Conservation (phyloP, 495 filamentous ascomycete genomes). For the Annulohypoxylon nitens region DNA sequence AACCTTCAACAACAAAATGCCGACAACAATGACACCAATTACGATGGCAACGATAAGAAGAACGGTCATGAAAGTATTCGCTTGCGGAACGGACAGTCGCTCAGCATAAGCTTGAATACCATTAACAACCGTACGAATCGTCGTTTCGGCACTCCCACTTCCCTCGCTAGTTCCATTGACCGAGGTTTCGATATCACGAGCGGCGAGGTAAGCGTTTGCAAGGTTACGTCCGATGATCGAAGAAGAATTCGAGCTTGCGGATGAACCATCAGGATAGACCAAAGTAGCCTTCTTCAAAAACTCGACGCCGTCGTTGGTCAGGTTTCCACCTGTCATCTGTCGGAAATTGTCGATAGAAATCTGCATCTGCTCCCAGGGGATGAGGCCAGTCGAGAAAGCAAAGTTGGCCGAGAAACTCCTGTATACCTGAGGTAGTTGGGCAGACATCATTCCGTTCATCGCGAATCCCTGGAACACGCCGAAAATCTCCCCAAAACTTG, state of each 20-base stretch:
- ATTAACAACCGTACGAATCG: conserved; percentile 62
- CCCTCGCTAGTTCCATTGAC: conserved; percentile 60
- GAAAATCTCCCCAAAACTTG: conserved; percentile 87
- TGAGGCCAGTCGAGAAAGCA: conserved; percentile 86
- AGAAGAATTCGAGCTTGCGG: conserved; percentile 52
- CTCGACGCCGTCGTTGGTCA: conserved; percentile 80
- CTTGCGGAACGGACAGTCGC: conserved; percentile 82
- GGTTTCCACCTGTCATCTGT: conserved; percentile 82
- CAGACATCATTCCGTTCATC: conserved; percentile 95
- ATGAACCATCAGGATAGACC: conserved; percentile 68
- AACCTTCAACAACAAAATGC: conserved; percentile 91
- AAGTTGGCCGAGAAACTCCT: conserved; percentile 92
- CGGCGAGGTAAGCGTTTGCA: conserved; percentile 58
- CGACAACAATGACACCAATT: conserved; percentile 84
- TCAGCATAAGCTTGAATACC: conserved; percentile 83
- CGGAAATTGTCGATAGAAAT: conserved; percentile 88
- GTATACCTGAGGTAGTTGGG: conserved; percentile 87
- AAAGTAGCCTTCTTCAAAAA: conserved; percentile 81
- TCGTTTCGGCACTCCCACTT: conserved; percentile 48
- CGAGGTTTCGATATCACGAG: conserved; percentile 66
- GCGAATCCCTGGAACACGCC: conserved; percentile 94
- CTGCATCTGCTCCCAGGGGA: conserved; percentile 86
- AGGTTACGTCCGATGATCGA: conserved; percentile 68
- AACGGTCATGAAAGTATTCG: conserved; percentile 97
- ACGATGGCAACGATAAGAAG: conserved; percentile 89